Evolutionary conservation across 2,329 filamentous ascomycete species (phyloP), one percentile per base, ranked within the genome.

Genomic region (Colletotrichum godetiae): DNA sequence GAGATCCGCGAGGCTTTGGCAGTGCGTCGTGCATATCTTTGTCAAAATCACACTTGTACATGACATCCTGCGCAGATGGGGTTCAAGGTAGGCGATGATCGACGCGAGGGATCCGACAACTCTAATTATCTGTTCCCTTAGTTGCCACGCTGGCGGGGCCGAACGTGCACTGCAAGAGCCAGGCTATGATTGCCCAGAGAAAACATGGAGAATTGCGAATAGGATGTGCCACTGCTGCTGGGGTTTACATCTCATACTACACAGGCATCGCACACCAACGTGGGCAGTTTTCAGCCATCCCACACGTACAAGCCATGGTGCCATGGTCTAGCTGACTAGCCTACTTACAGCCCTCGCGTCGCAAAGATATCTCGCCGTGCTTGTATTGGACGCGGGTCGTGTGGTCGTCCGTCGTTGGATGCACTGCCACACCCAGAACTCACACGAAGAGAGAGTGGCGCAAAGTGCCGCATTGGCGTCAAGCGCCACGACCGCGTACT

Each of bases 1-100:
- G 42, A 22, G 19, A 3, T 22, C 19, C 42, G 11, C 19, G 42
- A 49, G 42, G 19, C n/a, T 8, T 49, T 4, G 19, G 22, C 19
- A 19, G 4, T 49, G 4, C 8, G 8, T 10, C 10, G 7, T 49
- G 42, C 42, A 49, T 11, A 22, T 22, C 19, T 49, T 5, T 11
- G 5, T 49, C 19, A 49, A 19, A 22, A 42, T 6, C 42, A 49
- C 42, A 49, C 7, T 8, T 49, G 10, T 8, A 49, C 42, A 49
- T 49, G 42, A 22, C 42, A 31, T 42, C 24, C 33, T 53, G 46
- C 31, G 19, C 42, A 55, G 22, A 42, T 27, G 35, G 8, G 29
- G n/a, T 11, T 13, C 22, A 33, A 29, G 19, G 55, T 37, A 63
- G 61, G 24, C n/a, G n/a, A 59, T 68, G 65, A 72, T 72, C 69